Evolutionary conservation across 768 basidiomycete genomes (phyloP).

Genomic region (Podaxis mareebaensis): DNA sequence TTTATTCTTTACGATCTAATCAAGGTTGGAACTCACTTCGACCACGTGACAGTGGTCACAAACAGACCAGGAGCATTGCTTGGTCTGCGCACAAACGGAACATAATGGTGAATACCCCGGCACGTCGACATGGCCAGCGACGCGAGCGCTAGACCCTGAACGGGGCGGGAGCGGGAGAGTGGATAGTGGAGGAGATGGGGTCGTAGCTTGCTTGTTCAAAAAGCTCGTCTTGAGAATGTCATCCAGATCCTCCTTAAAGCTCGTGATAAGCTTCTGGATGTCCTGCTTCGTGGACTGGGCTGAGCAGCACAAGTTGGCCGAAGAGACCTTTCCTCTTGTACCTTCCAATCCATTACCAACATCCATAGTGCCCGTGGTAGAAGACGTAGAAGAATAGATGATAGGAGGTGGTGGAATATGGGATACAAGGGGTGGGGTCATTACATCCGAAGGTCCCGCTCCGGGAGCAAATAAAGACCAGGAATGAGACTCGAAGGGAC

Average conservation of each 20-base stretch:
- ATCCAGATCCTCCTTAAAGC: slow-evolving; percentile 22
- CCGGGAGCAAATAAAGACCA: slow-evolving; percentile 12
- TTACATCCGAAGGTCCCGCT: slow-evolving; percentile 18
- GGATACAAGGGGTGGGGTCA: slow-evolving; percentile 26
- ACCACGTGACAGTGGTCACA: slow-evolving; percentile 38
- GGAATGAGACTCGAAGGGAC: slow-evolving; percentile 2
- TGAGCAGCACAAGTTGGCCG: slow-evolving; percentile 18
- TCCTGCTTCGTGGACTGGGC: slow-evolving; percentile 24
- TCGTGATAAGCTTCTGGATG: slow-evolving; percentile 22
- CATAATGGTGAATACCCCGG: slow-evolving; percentile 23
- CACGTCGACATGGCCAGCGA: slow-evolving; percentile 4
- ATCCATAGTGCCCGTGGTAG: slow-evolving; percentile 20
- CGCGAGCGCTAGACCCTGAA: slow-evolving; percentile 17
- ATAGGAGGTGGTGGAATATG: slow-evolving; percentile 36
- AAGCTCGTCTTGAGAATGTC: slow-evolving; percentile 12
- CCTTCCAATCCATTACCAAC: slow-evolving; percentile 19
- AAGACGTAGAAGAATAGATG: slow-evolving; percentile 31
- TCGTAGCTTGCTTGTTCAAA: not conserved
- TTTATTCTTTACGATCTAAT: not conserved
- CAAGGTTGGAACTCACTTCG: slow-evolving; percentile 30
- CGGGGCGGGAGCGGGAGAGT: slow-evolving; percentile 3
- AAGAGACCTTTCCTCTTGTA: slow-evolving; percentile 23
- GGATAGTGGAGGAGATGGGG: slow-evolving; percentile 13
- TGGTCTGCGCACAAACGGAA: slow-evolving; percentile 33
- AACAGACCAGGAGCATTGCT: slow-evolving; percentile 32